Base-by-base conservation (phyloP, 2,329 filamentous ascomycete genomes). In the Cytospora piceicola region DNA sequence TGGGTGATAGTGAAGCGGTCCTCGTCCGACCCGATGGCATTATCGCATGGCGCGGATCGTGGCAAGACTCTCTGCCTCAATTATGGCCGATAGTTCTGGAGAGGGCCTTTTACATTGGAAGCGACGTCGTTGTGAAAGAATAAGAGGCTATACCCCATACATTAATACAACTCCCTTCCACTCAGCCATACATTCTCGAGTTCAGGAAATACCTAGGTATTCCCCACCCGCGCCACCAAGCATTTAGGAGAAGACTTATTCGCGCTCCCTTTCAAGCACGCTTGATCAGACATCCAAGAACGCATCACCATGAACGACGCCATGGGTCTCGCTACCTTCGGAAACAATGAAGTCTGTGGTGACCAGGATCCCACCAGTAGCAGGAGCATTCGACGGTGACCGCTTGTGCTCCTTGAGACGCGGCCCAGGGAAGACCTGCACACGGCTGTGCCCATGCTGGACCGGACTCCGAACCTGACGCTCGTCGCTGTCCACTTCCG, bases 11-110 rank as follows among this genome's bases (percentile, higher is more conserved):
- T 14, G 57, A 39, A 8, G 63, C 57, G 4, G 63, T 65, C 36
- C 63, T 65, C 2, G 7, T 65, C 42, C 51, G 57, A 34, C 63
- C 63, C 5, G 63, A 65, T 24, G 63, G 63, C 7, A 65, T 65
- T 24, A 61, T 65, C 17, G 57, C 57, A 30, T 65, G 63, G 63
- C 34, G 63, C 6, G 57, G 57, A 36, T 49, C 49, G 27, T 65
- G 57, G 63, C 49, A 49, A 24, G 27, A 22, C 20, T 55, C 56
- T 4, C 39, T 60, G 17, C 51, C 39, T 20, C n/a, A 55, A 9
- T 2, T 20, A 12, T 65, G 57, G 63, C 49, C 55, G 49, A 24
- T 36, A 5, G n/a, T 65, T 22, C 9, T 65, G 12, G 46, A 58
- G 12, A 36, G 58, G 29, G 57, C 63, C 30, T 22, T 65, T 1